Percentiles rank a stretch among this genome's conserved stretches.
These are phyloP conservation scores for Schizophyllum commune DNA, from an alignment of 1,284 basidiomycete species.

Conservation along the genomic window DNA sequence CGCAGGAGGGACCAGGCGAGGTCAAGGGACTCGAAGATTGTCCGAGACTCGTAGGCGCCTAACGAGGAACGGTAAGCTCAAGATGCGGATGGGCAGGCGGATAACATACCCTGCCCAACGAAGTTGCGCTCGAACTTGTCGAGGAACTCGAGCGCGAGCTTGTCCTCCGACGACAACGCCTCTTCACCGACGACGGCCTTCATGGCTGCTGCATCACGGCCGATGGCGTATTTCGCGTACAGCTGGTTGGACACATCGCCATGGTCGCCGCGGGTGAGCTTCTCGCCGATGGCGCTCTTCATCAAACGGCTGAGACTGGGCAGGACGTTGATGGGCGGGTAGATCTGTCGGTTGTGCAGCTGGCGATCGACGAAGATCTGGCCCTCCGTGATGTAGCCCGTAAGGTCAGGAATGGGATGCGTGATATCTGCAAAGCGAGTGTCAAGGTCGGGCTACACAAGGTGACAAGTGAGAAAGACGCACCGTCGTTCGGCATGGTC, in stretches of 20 bases:
- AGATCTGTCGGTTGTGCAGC: constrained; percentile 92
- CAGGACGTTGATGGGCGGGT: constrained; percentile 99
- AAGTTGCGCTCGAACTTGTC: constrained; percentile 94
- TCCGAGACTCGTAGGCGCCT: constrained; percentile 93
- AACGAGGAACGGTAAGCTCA: constrained; percentile 11
- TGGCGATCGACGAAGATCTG: constrained; percentile 99
- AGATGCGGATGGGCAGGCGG: constrained; percentile 1
- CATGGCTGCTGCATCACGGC: constrained; percentile 96
- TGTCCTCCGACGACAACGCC: constrained; percentile 90
- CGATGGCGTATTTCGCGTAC: constrained; percentile 97
- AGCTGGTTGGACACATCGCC: constrained; percentile 98
- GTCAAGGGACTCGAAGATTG: constrained; percentile 97
- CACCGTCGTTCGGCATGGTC: constrained; percentile 99
- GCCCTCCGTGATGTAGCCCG: constrained; percentile 98
- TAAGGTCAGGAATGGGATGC: constrained; percentile 99
- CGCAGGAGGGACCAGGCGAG: constrained; percentile 95
- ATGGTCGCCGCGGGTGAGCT: constrained; percentile 96
- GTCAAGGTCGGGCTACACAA: constrained; percentile 14
- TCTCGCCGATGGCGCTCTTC: constrained; percentile 99
- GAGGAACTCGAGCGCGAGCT: constrained; percentile 87
- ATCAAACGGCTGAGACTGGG: constrained; percentile 98
- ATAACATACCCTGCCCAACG: constrained; percentile 77
- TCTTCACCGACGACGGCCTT: constrained; percentile 99
- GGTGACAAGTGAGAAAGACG: constrained; percentile 21
- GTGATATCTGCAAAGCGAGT: constrained; percentile 76